Evolutionary conservation across 2,329 filamentous ascomycete species (phyloP).

Genomic region (Pochonia chlamydosporia): DNA sequence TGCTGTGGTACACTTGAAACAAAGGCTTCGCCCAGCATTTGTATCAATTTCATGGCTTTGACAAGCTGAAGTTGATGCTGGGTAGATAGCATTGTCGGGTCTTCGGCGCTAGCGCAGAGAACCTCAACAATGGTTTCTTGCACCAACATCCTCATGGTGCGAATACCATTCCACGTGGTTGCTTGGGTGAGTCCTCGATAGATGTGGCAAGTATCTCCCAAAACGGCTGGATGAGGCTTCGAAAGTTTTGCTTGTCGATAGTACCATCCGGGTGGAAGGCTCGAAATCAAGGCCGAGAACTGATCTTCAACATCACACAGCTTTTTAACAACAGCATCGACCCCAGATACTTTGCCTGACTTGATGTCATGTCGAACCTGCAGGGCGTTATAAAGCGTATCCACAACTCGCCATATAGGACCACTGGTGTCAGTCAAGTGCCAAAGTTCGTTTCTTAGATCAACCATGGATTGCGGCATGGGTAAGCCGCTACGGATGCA

Average conservation of each 20-base stretch:
- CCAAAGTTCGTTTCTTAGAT: conserved; percentile 38
- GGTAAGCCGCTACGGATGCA: conserved; percentile 44
- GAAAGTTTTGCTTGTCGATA: conserved; percentile 35
- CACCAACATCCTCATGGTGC: conserved; percentile 39
- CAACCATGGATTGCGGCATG: conserved; percentile 41
- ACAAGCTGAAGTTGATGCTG: conserved; percentile 29
- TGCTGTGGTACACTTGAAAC: conserved; percentile 43
- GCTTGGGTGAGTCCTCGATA: conserved; percentile 39
- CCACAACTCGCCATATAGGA: conserved; percentile 36
- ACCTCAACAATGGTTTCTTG: conserved; percentile 41
- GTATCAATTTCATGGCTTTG: conserved; percentile 30
- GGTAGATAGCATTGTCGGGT: conserved; percentile 20
- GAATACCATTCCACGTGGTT: conserved; percentile 42
- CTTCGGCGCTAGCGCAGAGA: conserved; percentile 29
- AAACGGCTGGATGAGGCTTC: conserved; percentile 33
- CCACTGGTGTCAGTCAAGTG: conserved; percentile 28
- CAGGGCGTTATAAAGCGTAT: conserved; percentile 38
- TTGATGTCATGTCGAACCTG: conserved; percentile 43
- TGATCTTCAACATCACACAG: conserved; percentile 36
- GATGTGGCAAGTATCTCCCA: conserved; percentile 36
- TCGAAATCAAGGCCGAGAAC: conserved; percentile 32
- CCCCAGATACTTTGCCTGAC: conserved; percentile 27
- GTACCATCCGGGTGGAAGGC: conserved; percentile 34
- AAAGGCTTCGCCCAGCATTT: conserved; percentile 34
- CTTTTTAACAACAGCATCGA: conserved; percentile 28